Conservation (phyloP, 179 eudicot species). For the Beta lomatogona region DNA sequence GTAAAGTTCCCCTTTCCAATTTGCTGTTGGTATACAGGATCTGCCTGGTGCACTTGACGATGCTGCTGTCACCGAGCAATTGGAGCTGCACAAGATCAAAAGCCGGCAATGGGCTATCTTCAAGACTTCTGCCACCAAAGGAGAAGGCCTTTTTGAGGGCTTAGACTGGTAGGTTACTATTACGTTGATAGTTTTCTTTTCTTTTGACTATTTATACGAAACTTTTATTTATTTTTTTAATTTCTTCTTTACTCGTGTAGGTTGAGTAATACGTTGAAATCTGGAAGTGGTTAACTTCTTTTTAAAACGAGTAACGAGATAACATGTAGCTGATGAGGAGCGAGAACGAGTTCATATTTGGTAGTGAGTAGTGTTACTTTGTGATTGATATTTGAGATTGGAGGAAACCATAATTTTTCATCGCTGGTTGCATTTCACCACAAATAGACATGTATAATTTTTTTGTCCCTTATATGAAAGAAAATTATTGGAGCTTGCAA, state of each 20-base stretch:
- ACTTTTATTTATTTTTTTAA: background rate
- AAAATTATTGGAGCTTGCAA: constrained; percentile 19
- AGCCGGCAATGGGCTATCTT: constrained; percentile 96
- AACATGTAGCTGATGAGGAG: constrained; percentile 20
- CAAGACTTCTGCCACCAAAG: constrained; percentile 95
- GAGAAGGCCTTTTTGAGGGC: constrained; percentile 98
- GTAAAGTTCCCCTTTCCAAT: background rate
- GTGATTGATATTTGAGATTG: constrained; percentile 15
- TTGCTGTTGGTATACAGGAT: constrained; percentile 51
- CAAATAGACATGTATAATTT: constrained; percentile 7
- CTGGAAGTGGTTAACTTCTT: constrained; percentile 61
- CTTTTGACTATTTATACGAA: background rate
- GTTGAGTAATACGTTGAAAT: constrained; percentile 92
- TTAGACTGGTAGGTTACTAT: constrained; percentile 75
- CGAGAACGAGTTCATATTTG: constrained; percentile 13
- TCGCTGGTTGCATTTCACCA: constrained; percentile 27
- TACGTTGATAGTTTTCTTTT: background rate
- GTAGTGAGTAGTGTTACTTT: constrained; percentile 21
- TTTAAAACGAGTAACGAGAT: background rate
- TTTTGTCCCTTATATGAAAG: constrained; percentile 28
- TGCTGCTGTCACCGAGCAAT: constrained; percentile 89
- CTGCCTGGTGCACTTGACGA: constrained; percentile 98
- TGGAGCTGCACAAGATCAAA: constrained; percentile 97
- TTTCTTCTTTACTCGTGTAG: constrained; percentile 33
- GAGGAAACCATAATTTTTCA: constrained; percentile 17